Percentiles rank a stretch among this genome's conserved stretches.
These are phyloP conservation scores for Penicillium sp. DNA, from an alignment of 2,329 filamentous ascomycete species.

Conservation along the genomic window DNA sequence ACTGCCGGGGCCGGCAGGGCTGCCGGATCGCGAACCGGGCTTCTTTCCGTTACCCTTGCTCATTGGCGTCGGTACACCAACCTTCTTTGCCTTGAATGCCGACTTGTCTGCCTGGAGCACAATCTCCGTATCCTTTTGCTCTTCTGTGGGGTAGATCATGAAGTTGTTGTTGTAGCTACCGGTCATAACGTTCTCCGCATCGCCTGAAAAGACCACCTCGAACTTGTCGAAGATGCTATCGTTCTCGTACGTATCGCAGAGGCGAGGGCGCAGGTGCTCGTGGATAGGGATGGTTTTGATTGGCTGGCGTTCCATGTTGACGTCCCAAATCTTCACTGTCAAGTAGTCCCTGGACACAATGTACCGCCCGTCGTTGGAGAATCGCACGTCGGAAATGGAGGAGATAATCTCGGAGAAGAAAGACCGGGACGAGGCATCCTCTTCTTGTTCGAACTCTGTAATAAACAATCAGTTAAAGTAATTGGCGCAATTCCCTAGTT, in stretches of 20 bases:
- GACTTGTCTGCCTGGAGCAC: slow-evolving; percentile 98
- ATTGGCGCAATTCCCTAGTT: slow-evolving; percentile 7
- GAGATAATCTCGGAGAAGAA: slow-evolving; percentile 99
- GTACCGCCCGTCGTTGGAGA: slow-evolving; percentile 93
- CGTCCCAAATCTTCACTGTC: slow-evolving; percentile 99
- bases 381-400: slow-evolving; percentile 96
- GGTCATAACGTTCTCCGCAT: slow-evolving; percentile 99
- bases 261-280: slow-evolving; percentile 86
- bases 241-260: slow-evolving; percentile 99
- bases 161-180: slow-evolving; percentile 99
- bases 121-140: slow-evolving; percentile 93
- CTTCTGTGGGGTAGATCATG: slow-evolving; percentile 98
- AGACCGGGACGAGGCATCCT: slow-evolving; percentile 91
- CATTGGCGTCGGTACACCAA: slow-evolving; percentile 95
- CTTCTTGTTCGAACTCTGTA: slow-evolving; percentile 96
- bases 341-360: slow-evolving; percentile 97
- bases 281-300: slow-evolving; percentile 99
- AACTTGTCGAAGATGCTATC: slow-evolving; percentile 99
- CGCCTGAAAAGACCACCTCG: slow-evolving; percentile 96
- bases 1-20: slow-evolving; percentile 82
- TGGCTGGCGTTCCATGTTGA: slow-evolving; percentile 97
- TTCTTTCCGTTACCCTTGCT: slow-evolving; percentile 81
- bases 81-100: slow-evolving; percentile 99
- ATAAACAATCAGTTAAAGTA: slow-evolving; percentile 1
- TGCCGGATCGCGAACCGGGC: slow-evolving; percentile 79